Evolutionary conservation across 2,329 filamentous ascomycete genomes (phyloP).

Genomic region (Ophiostoma angusticollis): DNA sequence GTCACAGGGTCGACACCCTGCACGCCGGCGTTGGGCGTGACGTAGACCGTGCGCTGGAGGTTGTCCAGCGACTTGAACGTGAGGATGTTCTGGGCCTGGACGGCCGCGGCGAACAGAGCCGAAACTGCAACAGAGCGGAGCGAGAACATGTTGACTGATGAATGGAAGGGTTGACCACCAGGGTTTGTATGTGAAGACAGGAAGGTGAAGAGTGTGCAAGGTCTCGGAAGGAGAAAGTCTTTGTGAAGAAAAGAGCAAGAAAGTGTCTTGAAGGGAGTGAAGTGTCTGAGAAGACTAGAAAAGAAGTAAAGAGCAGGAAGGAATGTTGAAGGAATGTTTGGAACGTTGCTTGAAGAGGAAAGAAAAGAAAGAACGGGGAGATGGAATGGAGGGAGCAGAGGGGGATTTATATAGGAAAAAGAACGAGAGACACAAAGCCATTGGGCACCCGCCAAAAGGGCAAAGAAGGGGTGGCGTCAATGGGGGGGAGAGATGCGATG

Average conservation of each 20-base stretch:
- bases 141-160: slow-evolving; percentile 5
- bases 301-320: neutral
- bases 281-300: neutral
- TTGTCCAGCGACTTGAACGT: slow-evolving; percentile 47
- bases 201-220: too few relatives aligned
- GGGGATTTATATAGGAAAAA: slow-evolving; percentile 2
- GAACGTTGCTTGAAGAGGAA: neutral
- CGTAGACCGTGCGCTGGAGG: slow-evolving; percentile 35
- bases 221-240: too few relatives aligned
- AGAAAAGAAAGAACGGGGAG: neutral
- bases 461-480: too few relatives aligned
- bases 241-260: too few relatives aligned
- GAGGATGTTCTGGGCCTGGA: slow-evolving; percentile 34
- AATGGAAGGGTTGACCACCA: neutral
- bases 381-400: neutral
- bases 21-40: slow-evolving; percentile 31
- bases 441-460: too few relatives aligned
- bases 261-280: too few relatives aligned
- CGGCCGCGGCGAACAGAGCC: slow-evolving; percentile 21
- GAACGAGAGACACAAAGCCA: neutral
- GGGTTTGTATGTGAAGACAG: slow-evolving; percentile 1
- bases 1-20: slow-evolving; percentile 25
- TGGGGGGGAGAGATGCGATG: too few relatives aligned
- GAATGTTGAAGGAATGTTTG: neutral
- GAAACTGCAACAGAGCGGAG: slow-evolving; percentile 1